Conservation (phyloP, 495 filamentous ascomycete genomes). For the Neurospora tetraspora region DNA sequence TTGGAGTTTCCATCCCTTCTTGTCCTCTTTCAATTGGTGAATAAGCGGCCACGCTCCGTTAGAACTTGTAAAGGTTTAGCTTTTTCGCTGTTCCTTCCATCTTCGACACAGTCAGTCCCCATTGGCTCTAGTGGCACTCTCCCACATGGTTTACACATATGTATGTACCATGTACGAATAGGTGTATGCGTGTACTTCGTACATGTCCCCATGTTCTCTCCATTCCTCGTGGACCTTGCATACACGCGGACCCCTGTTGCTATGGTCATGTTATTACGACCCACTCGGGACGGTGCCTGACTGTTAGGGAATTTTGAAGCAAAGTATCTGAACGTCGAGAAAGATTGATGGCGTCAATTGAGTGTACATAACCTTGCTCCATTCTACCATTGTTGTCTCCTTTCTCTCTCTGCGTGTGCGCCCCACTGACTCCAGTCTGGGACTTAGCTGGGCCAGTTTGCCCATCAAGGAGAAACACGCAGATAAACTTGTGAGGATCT, state of each 20-base stretch:
- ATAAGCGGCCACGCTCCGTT: background rate
- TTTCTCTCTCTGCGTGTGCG: background rate
- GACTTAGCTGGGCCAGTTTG: background rate
- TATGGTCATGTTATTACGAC: conserved; percentile 18
- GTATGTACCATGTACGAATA: background rate
- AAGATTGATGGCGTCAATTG: background rate
- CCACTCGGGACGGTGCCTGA: conserved; percentile 7
- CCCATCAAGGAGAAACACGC: background rate
- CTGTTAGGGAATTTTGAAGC: conserved; percentile 5
- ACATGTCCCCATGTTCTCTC: background rate
- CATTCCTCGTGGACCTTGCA: conserved; percentile 9
- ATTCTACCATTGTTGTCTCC: background rate
- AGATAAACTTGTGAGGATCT: background rate
- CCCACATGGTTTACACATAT: background rate
- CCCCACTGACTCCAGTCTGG: background rate
- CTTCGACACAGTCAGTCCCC: background rate
- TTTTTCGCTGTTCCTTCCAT: background rate
- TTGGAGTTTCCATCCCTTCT: background rate
- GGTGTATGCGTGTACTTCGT: background rate
- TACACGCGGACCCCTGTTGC: conserved; percentile 15
- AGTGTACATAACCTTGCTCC: background rate
- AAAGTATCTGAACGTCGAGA: conserved; percentile 1
- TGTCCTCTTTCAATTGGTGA: background rate
- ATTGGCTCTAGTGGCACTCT: background rate
- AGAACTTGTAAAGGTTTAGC: background rate